Evolutionary conservation across 108 stramenopile species (phyloP).

Genomic region (Cyclostephanos tholiformis): DNA sequence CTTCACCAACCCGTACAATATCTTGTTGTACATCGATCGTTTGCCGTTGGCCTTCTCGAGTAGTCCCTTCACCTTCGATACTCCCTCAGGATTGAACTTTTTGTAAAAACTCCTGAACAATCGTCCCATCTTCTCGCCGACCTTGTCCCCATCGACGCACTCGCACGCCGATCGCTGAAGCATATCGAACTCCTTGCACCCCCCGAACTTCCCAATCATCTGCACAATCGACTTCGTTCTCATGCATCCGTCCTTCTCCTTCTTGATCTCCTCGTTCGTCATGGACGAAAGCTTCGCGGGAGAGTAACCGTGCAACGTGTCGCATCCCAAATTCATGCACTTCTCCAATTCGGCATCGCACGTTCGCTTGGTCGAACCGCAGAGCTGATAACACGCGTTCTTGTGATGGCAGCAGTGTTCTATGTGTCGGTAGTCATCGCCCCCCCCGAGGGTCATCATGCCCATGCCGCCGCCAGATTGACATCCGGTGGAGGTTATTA

Average conservation of each 20-base stretch:
- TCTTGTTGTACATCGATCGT: conserved; percentile 39
- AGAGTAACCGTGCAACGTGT: not conserved
- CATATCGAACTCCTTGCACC: conserved; percentile 43
- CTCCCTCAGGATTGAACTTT: conserved; percentile 45
- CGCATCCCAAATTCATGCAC: conserved; percentile 24
- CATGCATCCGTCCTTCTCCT: conserved; percentile 42
- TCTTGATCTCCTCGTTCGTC: conserved; percentile 39
- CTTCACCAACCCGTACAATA: conserved; percentile 37
- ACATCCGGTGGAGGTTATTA: conserved; percentile 52
- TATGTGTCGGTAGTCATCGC: conserved; percentile 24
- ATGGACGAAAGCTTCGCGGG: conserved; percentile 21
- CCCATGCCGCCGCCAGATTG: conserved; percentile 33
- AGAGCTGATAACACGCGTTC: conserved; percentile 58
- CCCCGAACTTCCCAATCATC: conserved; percentile 40
- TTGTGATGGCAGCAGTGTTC: conserved; percentile 51
- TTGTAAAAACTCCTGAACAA: conserved; percentile 53
- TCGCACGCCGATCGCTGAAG: conserved; percentile 45
- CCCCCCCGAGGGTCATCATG: conserved; percentile 23
- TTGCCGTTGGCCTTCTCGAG: conserved; percentile 50
- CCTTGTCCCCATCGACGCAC: conserved; percentile 36
- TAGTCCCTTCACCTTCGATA: conserved; percentile 49
- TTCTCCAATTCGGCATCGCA: conserved; percentile 42
- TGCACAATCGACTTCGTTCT: conserved; percentile 27
- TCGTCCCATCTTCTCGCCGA: conserved; percentile 22
- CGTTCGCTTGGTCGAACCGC: conserved; percentile 38